Evolutionary conservation across 192 early-diverging fungal genomes (phyloP).

Genomic region (Linnemannia schmuckeri): DNA sequence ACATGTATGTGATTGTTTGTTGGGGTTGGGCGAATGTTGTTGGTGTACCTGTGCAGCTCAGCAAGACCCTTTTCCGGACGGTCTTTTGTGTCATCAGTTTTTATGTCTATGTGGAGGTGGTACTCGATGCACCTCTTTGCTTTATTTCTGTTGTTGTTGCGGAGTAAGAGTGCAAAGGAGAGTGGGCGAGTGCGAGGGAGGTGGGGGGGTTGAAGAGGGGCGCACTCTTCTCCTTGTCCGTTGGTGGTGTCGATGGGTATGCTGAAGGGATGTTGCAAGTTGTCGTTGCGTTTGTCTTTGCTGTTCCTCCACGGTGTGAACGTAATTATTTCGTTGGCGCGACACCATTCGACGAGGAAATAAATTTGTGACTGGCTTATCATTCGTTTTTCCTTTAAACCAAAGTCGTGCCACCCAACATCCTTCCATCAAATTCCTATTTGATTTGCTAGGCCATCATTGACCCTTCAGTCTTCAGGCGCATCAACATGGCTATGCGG

Average conservation of each 20-base stretch:
- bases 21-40: background rate
- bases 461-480: too few species aligned
- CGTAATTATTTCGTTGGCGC: background rate
- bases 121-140: background rate
- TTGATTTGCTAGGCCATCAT: too few species aligned
- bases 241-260: background rate
- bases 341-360: background rate
- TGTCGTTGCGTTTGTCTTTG: background rate
- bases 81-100: constrained; percentile 21
- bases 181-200: too few species aligned
- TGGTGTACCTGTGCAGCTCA: constrained; percentile 43
- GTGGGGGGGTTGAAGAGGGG: too few species aligned
- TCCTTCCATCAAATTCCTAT: too few species aligned
- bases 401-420: too few species aligned
- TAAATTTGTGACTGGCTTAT: too few species aligned
- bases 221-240: too few species aligned
- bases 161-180: too few species aligned
- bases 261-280: background rate
- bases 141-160: too few species aligned
- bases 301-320: background rate
- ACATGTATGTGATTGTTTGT: background rate
- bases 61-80: constrained; percentile 30
- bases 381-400: too few species aligned
- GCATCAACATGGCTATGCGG: too few species aligned
- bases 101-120: background rate